Base-by-base conservation (phyloP, 345 rosid genomes). In the Brassica cretica region DNA sequence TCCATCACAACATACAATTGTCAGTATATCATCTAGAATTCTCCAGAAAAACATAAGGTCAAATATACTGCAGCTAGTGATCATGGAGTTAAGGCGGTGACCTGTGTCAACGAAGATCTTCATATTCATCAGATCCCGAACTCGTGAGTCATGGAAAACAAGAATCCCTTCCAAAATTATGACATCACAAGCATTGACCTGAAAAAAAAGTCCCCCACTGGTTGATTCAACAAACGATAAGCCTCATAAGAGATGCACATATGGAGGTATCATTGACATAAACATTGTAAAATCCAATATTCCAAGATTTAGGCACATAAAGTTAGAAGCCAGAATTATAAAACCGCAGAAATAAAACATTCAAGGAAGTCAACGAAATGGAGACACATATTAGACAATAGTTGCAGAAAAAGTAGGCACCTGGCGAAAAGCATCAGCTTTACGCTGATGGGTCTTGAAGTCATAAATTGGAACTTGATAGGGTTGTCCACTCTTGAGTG, bases 111-210 rank as follows among this genome's bases (percentile, higher is more conserved):
- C 99, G 75, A 96, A 96, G 69, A 96, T 96, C 86, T 93, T 96
- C 99, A 96, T 87, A 81, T 90, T 85, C 99, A 96, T 93, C 72
- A 89, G 84, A 82, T 88, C 88, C 41, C 99, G 92, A 78, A 96
- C 98, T 76, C 82, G 88, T 41, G 85, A 90, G 76, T 96, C 98
- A 82, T 96, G 98, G 70, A 96, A 96, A 71, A 96, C 92, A 64
- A 96, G 85, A 81, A 96, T 96, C 71, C 99, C 99, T 86, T 93
- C 98, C 86, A 96, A 77, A 82, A 96, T 96, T 62, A 96, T 96
- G 56, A 96, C 99, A 87, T 96, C 99, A 70, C 97, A 93, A 68
- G 90, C 97, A 87, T 96, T 96, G 56, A 96, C 99, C 99, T 96
- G 85, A 73, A 0, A 51, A 27, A 27, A 76, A 55, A 15, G 18